Conservation (phyloP, 768 basidiomycete species). For the Kwoniella sp. region DNA sequence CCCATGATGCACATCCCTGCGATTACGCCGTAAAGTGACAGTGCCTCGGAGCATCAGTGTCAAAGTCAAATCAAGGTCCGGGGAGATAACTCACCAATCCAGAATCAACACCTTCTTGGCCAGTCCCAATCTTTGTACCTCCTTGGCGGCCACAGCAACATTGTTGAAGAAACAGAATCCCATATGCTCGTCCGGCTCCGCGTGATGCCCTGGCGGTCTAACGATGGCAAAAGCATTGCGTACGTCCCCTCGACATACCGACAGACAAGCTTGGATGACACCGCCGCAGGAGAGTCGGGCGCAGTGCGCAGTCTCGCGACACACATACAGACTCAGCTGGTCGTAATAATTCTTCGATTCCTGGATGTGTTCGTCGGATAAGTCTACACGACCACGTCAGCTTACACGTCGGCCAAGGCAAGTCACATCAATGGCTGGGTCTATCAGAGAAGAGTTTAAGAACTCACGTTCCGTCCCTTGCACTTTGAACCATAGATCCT, state of each 20-base stretch:
- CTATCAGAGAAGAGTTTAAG: background rate
- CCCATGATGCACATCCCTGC: slow-evolving; percentile 94
- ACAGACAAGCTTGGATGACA: slow-evolving; percentile 83
- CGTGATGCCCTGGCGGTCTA: slow-evolving; percentile 95
- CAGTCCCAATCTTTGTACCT: slow-evolving; percentile 70
- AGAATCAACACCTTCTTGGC: slow-evolving; percentile 84
- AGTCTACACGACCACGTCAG: slow-evolving; percentile 59
- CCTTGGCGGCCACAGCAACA: slow-evolving; percentile 85
- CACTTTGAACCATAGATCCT: slow-evolving; percentile 90
- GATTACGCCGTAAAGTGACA: background rate
- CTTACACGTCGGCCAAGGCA: too few species aligned
- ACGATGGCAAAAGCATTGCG: slow-evolving; percentile 92
- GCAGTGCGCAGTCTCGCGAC: slow-evolving; percentile 76
- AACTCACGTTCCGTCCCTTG: slow-evolving; percentile 78
- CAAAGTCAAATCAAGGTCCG: background rate
- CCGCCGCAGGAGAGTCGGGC: slow-evolving; percentile 91
- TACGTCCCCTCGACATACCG: slow-evolving; percentile 78
- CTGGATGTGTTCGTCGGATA: slow-evolving; percentile 73
- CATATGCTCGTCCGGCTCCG: slow-evolving; percentile 97
- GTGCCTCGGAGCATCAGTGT: slow-evolving; percentile 14
- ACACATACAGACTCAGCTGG: slow-evolving; percentile 87
- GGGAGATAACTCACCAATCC: slow-evolving; percentile 75
- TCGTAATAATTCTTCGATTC: slow-evolving; percentile 84
- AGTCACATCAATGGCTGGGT: background rate
- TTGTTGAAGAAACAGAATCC: slow-evolving; percentile 99